Conservation (phyloP, 805 yeast genomes). For the Saccharomycopsis lassenensis region DNA sequence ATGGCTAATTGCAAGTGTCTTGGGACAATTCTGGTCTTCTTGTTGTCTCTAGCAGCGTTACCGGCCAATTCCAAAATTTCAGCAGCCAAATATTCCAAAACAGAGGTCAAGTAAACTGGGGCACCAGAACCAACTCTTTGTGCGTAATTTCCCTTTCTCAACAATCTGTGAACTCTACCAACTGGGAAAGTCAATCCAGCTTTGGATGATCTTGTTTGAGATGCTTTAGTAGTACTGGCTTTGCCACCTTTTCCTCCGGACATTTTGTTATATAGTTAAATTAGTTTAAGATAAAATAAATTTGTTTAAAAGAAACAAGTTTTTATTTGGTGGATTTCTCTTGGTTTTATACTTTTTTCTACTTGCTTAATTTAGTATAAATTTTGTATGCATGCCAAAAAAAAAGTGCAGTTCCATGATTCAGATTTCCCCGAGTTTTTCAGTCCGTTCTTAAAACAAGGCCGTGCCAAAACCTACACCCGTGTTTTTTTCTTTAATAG, state of each 20-base stretch:
- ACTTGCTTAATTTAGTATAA: too few species aligned
- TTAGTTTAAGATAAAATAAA: too few species aligned
- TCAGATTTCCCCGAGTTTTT: too few species aligned
- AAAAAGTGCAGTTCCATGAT: too few species aligned
- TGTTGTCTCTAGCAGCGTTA: slow-evolving; percentile 98
- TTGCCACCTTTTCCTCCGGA: slow-evolving; percentile 73
- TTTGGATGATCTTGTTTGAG: slow-evolving; percentile 96
- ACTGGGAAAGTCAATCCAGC: slow-evolving; percentile 99
- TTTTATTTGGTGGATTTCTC: too few species aligned
- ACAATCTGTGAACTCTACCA: slow-evolving; percentile 95
- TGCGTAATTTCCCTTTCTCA: slow-evolving; percentile 96
- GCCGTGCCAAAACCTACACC: too few species aligned
- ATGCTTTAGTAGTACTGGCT: slow-evolving; percentile 89
- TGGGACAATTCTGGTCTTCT: slow-evolving; percentile 97
- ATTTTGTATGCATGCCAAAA: too few species aligned
- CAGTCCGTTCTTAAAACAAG: too few species aligned
- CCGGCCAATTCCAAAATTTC: slow-evolving; percentile 98
- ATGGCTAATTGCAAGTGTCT: slow-evolving; percentile 97
- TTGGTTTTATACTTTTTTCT: too few species aligned
- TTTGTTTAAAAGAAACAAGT: too few species aligned
- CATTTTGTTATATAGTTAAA: slow-evolving; percentile 36
- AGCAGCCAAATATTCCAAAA: slow-evolving; percentile 93
- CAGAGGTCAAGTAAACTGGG: slow-evolving; percentile 95
- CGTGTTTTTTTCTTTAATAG: too few species aligned
- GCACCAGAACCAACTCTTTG: slow-evolving; percentile 99